Percentiles rank a stretch among this genome's conserved stretches.
Conservation (phyloP, 257 asterid species). For the Henckelia pumila region DNA sequence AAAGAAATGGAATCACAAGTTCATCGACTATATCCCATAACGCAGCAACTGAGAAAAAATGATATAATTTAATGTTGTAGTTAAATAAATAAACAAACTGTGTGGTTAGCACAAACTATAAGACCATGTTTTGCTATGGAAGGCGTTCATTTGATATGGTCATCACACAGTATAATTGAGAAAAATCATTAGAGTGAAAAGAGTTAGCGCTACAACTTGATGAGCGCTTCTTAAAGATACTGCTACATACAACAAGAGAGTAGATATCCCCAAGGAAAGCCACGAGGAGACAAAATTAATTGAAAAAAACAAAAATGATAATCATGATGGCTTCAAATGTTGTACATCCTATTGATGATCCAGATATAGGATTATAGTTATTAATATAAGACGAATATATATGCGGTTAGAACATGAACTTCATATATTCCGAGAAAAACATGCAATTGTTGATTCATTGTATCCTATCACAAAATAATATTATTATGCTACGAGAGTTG, state of each 20-base stretch:
- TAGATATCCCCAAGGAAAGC: constrained; percentile 60
- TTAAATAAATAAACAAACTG: no score
- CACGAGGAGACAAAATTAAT: constrained; percentile 13
- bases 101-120: constrained; percentile 16
- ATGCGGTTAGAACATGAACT: background rate
- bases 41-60: no score
- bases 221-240: constrained; percentile 93
- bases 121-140: constrained; percentile 43
- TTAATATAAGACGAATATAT: no score
- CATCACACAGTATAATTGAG: constrained; percentile 87
- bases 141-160: constrained; percentile 79
- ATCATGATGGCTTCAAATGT: background rate
- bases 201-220: no score
- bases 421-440: no score
- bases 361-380: no score
- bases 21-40: no score
- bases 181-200: constrained; percentile 75
- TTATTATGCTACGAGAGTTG: background rate
- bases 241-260: constrained; percentile 77
- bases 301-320: no score
- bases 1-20: no score
- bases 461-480: background rate
- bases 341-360: background rate
- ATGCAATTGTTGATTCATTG: no score
- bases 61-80: no score